Percentiles rank a stretch among this genome's conserved stretches.
These are phyloP conservation scores for Rosellinia necatrix DNA, from an alignment of 2,329 filamentous ascomycete species.

Conservation along the genomic window DNA sequence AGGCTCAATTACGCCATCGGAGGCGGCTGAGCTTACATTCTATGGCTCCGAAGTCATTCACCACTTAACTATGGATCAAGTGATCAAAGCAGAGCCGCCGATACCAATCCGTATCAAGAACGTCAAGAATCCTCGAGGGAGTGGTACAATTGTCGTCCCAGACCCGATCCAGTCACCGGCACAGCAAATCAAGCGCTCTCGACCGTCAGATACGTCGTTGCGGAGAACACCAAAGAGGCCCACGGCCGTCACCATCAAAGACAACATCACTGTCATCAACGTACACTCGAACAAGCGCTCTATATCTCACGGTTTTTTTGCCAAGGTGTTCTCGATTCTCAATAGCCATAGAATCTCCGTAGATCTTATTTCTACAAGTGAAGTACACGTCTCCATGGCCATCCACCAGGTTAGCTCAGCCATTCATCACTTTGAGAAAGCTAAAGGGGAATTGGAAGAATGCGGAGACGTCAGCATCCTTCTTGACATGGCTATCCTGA, in stretches of 20 bases:
- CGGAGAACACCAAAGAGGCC: conserved; percentile 71
- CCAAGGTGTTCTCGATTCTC: conserved; percentile 88
- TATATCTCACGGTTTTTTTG: conserved; percentile 94
- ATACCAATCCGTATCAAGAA: conserved; percentile 92
- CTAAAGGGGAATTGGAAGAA: conserved; percentile 73
- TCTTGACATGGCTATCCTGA: conserved; percentile 92
- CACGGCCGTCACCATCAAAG: conserved; percentile 95
- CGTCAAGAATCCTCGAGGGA: conserved; percentile 81
- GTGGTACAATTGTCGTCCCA: conserved; percentile 82
- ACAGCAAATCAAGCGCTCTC: conserved; percentile 61
- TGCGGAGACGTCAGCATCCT: conserved; percentile 92
- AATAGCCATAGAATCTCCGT: conserved; percentile 87
- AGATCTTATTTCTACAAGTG: conserved; percentile 92
- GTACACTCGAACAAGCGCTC: conserved; percentile 97
- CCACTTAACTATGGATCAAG: conserved; percentile 97
- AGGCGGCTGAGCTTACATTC: conserved; percentile 94
- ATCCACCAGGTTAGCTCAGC: conserved; percentile 78
- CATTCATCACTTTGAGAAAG: conserved; percentile 66
- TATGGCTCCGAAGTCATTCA: conserved; percentile 97
- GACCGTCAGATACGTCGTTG: conserved; percentile 51
- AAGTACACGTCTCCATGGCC: conserved; percentile 97
- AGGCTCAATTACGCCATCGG: conserved; percentile 84
- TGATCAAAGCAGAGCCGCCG: conserved; percentile 76
- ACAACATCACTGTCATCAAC: conserved; percentile 95
- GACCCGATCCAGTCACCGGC: conserved; percentile 63